These are phyloP conservation scores for Cetradonia linearis DNA, from an alignment of 495 filamentous ascomycete genomes.

Conservation along the genomic window DNA sequence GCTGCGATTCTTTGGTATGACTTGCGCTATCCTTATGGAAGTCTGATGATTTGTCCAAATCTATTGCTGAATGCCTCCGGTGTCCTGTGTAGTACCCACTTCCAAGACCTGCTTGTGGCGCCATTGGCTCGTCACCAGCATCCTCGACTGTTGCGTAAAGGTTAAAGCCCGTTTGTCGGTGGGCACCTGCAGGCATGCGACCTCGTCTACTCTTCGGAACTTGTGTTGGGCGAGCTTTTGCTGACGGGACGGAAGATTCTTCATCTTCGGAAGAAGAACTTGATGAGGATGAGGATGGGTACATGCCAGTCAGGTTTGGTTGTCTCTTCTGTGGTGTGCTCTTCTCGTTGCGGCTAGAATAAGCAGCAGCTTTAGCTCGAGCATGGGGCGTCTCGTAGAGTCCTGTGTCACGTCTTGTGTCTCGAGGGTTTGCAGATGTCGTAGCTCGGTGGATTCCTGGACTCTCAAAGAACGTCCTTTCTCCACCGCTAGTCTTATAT, in stretches of 20 bases:
- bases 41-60: conserved; percentile 16
- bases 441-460: conserved; percentile 37
- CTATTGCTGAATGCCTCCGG: conserved; percentile 22
- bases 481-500: conserved; percentile 59
- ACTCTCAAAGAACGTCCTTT: conserved; percentile 50
- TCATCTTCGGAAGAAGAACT: conserved; percentile 22
- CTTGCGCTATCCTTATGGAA: conserved; percentile 20
- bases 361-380: conserved; percentile 17
- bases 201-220: conserved; percentile 14
- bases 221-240: conserved; percentile 10
- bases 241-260: conserved; percentile 5
- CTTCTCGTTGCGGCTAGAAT: conserved; percentile 15
- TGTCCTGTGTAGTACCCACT: conserved; percentile 8
- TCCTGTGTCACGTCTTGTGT: conserved; percentile 12
- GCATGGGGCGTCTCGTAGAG: conserved; percentile 18
- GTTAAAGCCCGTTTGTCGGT: conserved; percentile 17
- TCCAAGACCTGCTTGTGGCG: conserved; percentile 15
- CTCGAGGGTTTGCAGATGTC: conserved; percentile 39
- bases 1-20: conserved; percentile 13
- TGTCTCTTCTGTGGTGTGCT: conserved; percentile 14
- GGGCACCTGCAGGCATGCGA: conserved; percentile 14
- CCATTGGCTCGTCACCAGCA: conserved; percentile 19
- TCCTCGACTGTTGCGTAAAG: conserved; percentile 13
- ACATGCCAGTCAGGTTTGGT: conserved; percentile 2
- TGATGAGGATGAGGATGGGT: conserved; percentile 23